Conservation (phyloP, 345 rosid species). For the Eucalyptus pauciflora region DNA sequence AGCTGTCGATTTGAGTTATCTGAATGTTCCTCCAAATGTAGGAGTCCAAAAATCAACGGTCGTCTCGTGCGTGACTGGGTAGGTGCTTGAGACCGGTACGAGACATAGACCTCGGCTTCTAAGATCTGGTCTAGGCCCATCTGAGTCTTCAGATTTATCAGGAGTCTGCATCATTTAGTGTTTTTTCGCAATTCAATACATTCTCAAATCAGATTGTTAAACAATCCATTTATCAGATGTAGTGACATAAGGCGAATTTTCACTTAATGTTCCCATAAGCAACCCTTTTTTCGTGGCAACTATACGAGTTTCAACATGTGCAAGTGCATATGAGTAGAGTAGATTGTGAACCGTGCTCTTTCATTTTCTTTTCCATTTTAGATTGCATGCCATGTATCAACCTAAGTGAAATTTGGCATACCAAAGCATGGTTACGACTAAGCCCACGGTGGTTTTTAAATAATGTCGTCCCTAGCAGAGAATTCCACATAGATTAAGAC, state of each 20-base stretch:
- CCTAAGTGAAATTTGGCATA: background rate
- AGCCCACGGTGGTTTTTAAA: background rate
- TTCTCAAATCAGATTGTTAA: background rate
- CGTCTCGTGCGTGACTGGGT: slow-evolving; percentile 78
- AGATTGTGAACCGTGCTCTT: background rate
- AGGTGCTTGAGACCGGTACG: slow-evolving; percentile 86
- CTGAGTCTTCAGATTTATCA: slow-evolving; percentile 44
- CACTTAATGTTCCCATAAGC: background rate
- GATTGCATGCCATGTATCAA: background rate
- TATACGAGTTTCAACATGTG: background rate
- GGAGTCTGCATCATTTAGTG: slow-evolving; percentile 16
- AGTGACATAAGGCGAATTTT: background rate
- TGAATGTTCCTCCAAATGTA: slow-evolving; percentile 92
- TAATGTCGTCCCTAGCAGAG: background rate
- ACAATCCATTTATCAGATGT: background rate
- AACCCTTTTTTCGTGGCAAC: background rate
- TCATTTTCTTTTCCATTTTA: background rate
- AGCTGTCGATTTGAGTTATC: slow-evolving; percentile 19
- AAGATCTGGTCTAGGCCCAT: slow-evolving; percentile 75
- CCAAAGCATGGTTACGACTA: background rate
- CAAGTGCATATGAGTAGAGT: background rate
- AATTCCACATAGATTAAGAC: background rate
- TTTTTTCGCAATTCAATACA: background rate
- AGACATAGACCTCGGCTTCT: slow-evolving; percentile 87
- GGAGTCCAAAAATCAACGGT: slow-evolving; percentile 89